Conservation (phyloP, 2,329 filamentous ascomycete genomes). For the Amesomyces nigricolor region DNA sequence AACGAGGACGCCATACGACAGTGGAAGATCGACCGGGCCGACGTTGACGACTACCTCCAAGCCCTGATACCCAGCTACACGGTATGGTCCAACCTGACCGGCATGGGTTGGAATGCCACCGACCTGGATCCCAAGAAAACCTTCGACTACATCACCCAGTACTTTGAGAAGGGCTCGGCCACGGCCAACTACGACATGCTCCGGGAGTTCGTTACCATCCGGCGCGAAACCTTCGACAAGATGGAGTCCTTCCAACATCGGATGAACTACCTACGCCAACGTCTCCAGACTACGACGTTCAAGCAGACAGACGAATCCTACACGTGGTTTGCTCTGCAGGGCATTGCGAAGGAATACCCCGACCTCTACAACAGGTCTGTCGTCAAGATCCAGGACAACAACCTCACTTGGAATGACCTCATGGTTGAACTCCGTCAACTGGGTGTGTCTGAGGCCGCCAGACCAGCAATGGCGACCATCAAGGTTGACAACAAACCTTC, state of each 20-base stretch:
- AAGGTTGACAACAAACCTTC: not conserved
- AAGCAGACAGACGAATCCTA: not conserved
- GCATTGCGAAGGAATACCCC: not conserved
- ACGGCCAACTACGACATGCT: not conserved
- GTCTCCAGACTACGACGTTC: not conserved
- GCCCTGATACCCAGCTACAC: not conserved
- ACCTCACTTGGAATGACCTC: not conserved
- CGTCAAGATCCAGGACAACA: not conserved
- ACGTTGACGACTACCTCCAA: not conserved
- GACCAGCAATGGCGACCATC: not conserved
- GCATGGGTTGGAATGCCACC: not conserved
- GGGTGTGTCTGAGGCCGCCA: not conserved
- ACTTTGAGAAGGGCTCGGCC: not conserved
- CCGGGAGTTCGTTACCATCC: not conserved
- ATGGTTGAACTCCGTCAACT: not conserved
- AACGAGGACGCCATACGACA: not conserved
- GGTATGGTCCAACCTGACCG: not conserved
- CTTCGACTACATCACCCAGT: not conserved
- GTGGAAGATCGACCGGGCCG: not conserved
- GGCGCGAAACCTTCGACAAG: not conserved
- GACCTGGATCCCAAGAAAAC: not conserved
- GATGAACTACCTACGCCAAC: not conserved
- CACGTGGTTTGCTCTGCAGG: not conserved
- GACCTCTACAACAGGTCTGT: not conserved
- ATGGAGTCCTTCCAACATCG: not conserved